A percentile compares a stretch with the other conserved stretches of the same genome.
These are phyloP conservation scores for Scutellaria minor DNA, from an alignment of 257 asterid species.

Conservation along the genomic window DNA sequence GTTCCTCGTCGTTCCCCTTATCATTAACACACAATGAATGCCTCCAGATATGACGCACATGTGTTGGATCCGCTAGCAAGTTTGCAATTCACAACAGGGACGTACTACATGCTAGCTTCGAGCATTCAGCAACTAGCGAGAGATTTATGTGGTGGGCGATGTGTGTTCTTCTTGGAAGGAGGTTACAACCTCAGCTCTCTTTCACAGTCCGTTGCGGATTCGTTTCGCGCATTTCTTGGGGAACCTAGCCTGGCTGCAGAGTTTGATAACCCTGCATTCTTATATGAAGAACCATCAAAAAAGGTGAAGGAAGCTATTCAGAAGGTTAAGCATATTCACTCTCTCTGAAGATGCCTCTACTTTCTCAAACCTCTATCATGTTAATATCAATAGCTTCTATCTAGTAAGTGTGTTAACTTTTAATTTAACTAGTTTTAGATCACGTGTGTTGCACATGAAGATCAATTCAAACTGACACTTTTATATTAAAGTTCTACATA, in stretches of 20 bases:
- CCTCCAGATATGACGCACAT: conserved; percentile 81
- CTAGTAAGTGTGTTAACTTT: neutral
- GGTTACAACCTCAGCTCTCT: conserved; percentile 85
- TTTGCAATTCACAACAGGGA: conserved; percentile 87
- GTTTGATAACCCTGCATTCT: conserved; percentile 69
- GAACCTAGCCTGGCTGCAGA: conserved; percentile 78
- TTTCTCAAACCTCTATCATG: neutral
- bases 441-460: too few relatives aligned
- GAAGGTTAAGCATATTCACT: conserved; percentile 70
- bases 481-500: too few relatives aligned
- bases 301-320: conserved; percentile 78
- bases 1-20: neutral
- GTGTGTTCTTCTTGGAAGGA: conserved; percentile 94
- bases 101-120: conserved; percentile 87
- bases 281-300: conserved; percentile 78
- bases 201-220: conserved; percentile 81
- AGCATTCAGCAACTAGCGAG: conserved; percentile 74
- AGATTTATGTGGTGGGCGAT: conserved; percentile 80
- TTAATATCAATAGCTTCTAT: neutral
- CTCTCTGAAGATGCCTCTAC: conserved; percentile 47
- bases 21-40: neutral
- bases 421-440: neutral
- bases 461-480: too few relatives aligned
- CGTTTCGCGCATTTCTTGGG: conserved; percentile 82
- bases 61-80: conserved; percentile 87